A percentile compares a stretch with the other conserved stretches of the same genome.
phyloP scores from a whole-genome alignment of 192 early-diverging fungal species.

The Coemansia sp. region DNA sequence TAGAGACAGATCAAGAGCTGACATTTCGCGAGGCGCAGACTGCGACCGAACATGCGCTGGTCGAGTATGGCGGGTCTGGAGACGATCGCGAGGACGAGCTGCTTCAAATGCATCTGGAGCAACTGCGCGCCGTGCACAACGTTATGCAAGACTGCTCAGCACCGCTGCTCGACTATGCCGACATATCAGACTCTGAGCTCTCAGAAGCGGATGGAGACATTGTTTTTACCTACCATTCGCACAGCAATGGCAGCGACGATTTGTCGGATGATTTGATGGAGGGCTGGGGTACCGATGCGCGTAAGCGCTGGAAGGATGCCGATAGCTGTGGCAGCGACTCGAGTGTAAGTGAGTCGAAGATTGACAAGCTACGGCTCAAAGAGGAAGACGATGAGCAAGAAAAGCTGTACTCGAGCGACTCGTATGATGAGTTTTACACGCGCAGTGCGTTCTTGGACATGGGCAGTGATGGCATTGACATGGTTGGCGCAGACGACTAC shows the following conservation, averaged over 20 bases:
- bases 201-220: slow-evolving; percentile 27
- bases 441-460: slow-evolving; percentile 39
- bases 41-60: slow-evolving; percentile 35
- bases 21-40: slow-evolving; percentile 40
- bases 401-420: slow-evolving; percentile 44
- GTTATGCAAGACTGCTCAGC: slow-evolving; percentile 40
- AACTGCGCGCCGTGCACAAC: slow-evolving; percentile 45
- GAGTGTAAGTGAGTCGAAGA: slow-evolving; percentile 33
- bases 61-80: slow-evolving; percentile 6
- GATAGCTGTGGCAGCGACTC: slow-evolving; percentile 26
- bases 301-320: slow-evolving; percentile 25
- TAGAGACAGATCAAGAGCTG: slow-evolving; percentile 43
- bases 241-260: slow-evolving; percentile 20
- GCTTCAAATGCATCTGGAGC: slow-evolving; percentile 48
- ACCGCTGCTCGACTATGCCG: slow-evolving; percentile 27
- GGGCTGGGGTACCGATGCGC: slow-evolving; percentile 34
- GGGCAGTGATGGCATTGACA: slow-evolving; percentile 14
- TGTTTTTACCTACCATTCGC: slow-evolving; percentile 33
- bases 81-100: slow-evolving; percentile 45
- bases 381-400: slow-evolving; percentile 32
- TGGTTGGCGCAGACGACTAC: slow-evolving; percentile 10
- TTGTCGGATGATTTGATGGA: slow-evolving; percentile 42
- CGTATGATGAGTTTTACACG: slow-evolving; percentile 48
- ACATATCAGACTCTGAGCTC: slow-evolving; percentile 12
- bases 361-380: slow-evolving; percentile 31